Percentiles rank a stretch among this genome's conserved stretches.
Conservation (phyloP, 1,284 basidiomycete genomes). For the Meira nashicola region DNA sequence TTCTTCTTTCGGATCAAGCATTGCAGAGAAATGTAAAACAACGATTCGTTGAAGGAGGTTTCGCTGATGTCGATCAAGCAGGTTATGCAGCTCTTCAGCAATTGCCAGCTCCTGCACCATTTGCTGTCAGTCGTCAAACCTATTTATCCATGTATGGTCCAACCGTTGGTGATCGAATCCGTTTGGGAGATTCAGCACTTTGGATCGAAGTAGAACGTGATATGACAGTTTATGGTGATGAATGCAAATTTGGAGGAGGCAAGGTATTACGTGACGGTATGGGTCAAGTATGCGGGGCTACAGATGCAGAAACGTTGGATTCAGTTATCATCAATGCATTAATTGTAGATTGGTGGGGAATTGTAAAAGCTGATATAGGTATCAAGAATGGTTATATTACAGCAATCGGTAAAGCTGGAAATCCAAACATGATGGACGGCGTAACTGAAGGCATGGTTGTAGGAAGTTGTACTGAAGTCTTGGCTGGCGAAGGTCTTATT, state of each 20-base stretch:
- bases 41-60: conserved; percentile 27
- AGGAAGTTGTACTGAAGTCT: conserved; percentile 58
- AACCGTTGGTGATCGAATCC: conserved; percentile 80
- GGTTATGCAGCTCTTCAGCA: conserved; percentile 16
- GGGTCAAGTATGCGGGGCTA: conserved; percentile 77
- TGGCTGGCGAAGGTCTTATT: conserved; percentile 90
- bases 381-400: conserved; percentile 77
- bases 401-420: conserved; percentile 93
- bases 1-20: conserved; percentile 17
- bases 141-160: conserved; percentile 62
- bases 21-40: conserved; percentile 16
- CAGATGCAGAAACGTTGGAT: conserved; percentile 71
- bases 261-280: conserved; percentile 51
- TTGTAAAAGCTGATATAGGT: conserved; percentile 98
- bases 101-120: conserved; percentile 18
- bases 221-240: conserved; percentile 78
- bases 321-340: conserved; percentile 91
- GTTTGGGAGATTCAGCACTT: conserved; percentile 80
- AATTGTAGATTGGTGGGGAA: conserved; percentile 89
- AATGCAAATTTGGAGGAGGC: conserved; percentile 88
- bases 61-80: conserved; percentile 24
- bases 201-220: conserved; percentile 93
- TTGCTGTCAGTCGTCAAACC: conserved; percentile 31
- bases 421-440: conserved; percentile 84
- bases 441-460: conserved; percentile 65